phyloP scores from a whole-genome alignment of 2,329 filamentous ascomycete genomes.

The Lasiodiplodia citricola region DNA sequence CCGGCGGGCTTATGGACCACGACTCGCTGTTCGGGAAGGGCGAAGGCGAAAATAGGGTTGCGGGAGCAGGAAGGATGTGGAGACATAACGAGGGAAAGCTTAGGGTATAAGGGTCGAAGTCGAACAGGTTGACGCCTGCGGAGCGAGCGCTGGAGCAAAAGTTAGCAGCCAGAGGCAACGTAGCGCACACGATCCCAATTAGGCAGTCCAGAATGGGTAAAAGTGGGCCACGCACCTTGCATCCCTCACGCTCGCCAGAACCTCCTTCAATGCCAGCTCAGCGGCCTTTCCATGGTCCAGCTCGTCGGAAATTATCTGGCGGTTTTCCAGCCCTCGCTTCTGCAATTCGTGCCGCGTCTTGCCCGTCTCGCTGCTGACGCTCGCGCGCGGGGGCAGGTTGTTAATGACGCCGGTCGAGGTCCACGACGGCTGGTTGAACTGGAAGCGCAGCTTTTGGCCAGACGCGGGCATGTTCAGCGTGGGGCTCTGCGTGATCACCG shows the following conservation, averaged over 20 bases:
- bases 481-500: slow-evolving; percentile 35
- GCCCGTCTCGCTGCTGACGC: slow-evolving; percentile 35
- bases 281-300: slow-evolving; percentile 81
- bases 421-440: slow-evolving; percentile 71
- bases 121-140: slow-evolving; percentile 59
- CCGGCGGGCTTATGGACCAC: slow-evolving; percentile 81
- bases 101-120: slow-evolving; percentile 84
- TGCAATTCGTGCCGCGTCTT: slow-evolving; percentile 38
- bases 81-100: slow-evolving; percentile 86
- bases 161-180: slow-evolving; percentile 5
- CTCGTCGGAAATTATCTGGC: slow-evolving; percentile 69
- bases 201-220: neutral
- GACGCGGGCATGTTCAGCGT: slow-evolving; percentile 35
- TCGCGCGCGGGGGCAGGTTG: slow-evolving; percentile 60
- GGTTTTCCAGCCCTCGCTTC: slow-evolving; percentile 68
- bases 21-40: slow-evolving; percentile 79
- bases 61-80: slow-evolving; percentile 78
- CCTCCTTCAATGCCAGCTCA: slow-evolving; percentile 82
- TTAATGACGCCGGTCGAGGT: slow-evolving; percentile 80
- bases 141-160: slow-evolving; percentile 40
- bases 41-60: slow-evolving; percentile 80
- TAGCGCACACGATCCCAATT: neutral
- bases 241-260: slow-evolving; percentile 79
- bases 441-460: slow-evolving; percentile 49
- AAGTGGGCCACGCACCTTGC: slow-evolving; percentile 66